phyloP scores from a whole-genome alignment of 805 yeast genomes.

The Ascoidea asiatica region DNA sequence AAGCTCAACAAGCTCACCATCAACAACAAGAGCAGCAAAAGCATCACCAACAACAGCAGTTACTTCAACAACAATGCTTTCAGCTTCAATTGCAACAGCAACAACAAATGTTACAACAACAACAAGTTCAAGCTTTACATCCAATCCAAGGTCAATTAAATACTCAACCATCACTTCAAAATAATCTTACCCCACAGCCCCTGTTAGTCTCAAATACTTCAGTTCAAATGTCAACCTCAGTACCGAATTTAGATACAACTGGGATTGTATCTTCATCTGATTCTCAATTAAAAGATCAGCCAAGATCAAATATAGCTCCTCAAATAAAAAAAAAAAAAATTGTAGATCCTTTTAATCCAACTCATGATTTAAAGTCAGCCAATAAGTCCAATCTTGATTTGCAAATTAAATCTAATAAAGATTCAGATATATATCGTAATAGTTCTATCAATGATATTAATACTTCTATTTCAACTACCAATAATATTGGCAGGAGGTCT shows the following conservation, averaged over 20 bases:
- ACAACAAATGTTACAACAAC: slow-evolving; percentile 14
- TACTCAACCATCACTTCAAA: too few relatives aligned
- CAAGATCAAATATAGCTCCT: too few relatives aligned
- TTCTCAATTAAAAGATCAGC: too few relatives aligned
- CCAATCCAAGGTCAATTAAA: background rate
- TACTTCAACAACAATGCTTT: slow-evolving; percentile 1
- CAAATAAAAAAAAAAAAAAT: too few relatives aligned
- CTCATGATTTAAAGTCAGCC: too few relatives aligned
- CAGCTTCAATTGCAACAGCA: slow-evolving; percentile 11
- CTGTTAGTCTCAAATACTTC: slow-evolving; percentile 2
- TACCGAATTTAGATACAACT: background rate
- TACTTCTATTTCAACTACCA: too few relatives aligned
- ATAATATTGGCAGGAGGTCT: too few relatives aligned
- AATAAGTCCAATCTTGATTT: too few relatives aligned
- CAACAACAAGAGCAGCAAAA: slow-evolving; percentile 1
- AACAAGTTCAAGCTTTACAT: slow-evolving; percentile 16
- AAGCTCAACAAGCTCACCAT: background rate
- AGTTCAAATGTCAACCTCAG: slow-evolving; percentile 2
- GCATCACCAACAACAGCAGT: slow-evolving; percentile 3
- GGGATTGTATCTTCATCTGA: background rate
- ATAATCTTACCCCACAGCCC: background rate
- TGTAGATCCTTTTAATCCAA: too few relatives aligned
- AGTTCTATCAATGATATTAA: too few relatives aligned
- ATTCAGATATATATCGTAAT: too few relatives aligned
- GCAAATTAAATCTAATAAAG: too few relatives aligned